Base-by-base conservation (phyloP, 805 yeast species). In the Wickerhamomyces sydowiorum region DNA sequence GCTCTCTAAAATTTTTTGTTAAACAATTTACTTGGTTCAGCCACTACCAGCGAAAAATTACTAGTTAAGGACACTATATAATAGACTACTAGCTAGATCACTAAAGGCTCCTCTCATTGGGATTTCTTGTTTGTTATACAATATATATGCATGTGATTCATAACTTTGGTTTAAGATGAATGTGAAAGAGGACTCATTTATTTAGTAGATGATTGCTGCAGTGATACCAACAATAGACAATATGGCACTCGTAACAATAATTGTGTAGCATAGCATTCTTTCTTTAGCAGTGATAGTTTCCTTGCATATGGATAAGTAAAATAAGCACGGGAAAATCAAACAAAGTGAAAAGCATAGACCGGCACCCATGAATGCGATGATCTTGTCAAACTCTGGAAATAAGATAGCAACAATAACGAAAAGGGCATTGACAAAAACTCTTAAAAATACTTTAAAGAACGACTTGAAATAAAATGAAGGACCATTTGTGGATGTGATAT, bases 281-380 rank as follows among this genome's bases (percentile, higher is more conserved):
- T 77, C 78, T 40, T 57, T 44, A 7, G 50, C 48, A 5, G 70
- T 53, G 29, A 82, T 61, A 13, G 72, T 67, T 4, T 62, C 54
- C 4, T 59, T 60, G 55, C 80, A 82, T 30, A 82, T 67, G 47
- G 64, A 70, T 45, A 83, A 56, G 62, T 89, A 87, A 59, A 88
- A 89, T 10, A 74, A 54, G 19, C 86, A 67, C 3, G 96, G 96
- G 20, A 88, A 69, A 18, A 87, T 81, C 41, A 88, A 67, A 60
- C 96, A 89, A 28, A 88, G 78, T 3, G 81, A 67, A 60, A 86
- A 84, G 52, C 96, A 86, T 39, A 89, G 70, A 1, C 87, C 80
- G 5, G 91, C 76, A 7, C 96, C 96, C 50, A 87, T 61, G 36
- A 89, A 75, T 7, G 95, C 86, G 62, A 89, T 82, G 40, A 89